phyloP scores from a whole-genome alignment of 192 early-diverging fungal genomes.

The Coemansia sp. region DNA sequence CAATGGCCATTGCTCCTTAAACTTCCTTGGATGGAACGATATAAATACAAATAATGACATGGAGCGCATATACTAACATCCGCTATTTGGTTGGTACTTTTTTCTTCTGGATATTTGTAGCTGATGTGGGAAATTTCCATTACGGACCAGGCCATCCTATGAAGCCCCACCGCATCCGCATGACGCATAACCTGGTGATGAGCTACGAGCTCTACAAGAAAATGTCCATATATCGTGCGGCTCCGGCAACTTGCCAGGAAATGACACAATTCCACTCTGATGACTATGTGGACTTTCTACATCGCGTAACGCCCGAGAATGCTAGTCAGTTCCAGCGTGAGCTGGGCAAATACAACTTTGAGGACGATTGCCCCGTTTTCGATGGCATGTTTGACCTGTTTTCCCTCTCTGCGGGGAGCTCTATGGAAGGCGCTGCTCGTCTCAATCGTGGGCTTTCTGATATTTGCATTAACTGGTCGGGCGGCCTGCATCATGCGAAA shows the following conservation, averaged over 20 bases:
- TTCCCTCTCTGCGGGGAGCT: slow-evolving; percentile 86
- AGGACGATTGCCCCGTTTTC: slow-evolving; percentile 98
- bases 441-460: slow-evolving; percentile 81
- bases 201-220: slow-evolving; percentile 96
- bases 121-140: slow-evolving; percentile 78
- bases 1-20: not conserved
- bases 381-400: slow-evolving; percentile 97
- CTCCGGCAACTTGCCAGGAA: slow-evolving; percentile 84
- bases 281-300: slow-evolving; percentile 93
- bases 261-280: slow-evolving; percentile 96
- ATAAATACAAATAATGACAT: not conserved
- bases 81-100: not conserved
- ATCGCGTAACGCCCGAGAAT: slow-evolving; percentile 77
- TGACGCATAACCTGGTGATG: slow-evolving; percentile 95
- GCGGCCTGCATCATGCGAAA: slow-evolving; percentile 97
- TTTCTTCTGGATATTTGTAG: slow-evolving; percentile 15
- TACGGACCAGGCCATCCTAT: slow-evolving; percentile 95
- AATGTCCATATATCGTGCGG: slow-evolving; percentile 82
- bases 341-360: slow-evolving; percentile 78
- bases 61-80: not conserved
- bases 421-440: slow-evolving; percentile 91
- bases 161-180: slow-evolving; percentile 96
- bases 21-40: not conserved
- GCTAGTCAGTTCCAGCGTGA: slow-evolving; percentile 64
- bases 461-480: slow-evolving; percentile 97